Conservation (phyloP, 2,329 filamentous ascomycete species). For the Penicillium sp. region DNA sequence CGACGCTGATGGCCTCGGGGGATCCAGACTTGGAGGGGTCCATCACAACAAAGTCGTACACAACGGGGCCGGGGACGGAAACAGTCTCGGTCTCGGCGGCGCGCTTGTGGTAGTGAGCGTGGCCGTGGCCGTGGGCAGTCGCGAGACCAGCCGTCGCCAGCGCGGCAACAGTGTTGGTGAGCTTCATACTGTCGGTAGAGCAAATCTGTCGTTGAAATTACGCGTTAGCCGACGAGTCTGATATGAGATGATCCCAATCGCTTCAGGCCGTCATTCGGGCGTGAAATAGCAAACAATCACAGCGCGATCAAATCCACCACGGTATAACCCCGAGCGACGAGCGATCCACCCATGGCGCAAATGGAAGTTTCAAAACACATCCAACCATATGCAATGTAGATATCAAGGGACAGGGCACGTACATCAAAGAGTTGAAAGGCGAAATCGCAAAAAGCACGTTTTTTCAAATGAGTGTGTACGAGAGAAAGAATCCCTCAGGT, state of each 20-base stretch:
- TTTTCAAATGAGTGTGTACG: constrained; percentile 43
- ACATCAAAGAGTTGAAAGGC: constrained; percentile 32
- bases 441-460: constrained; percentile 31
- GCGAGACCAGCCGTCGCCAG: constrained; percentile 47
- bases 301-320: not conserved
- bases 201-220: not conserved
- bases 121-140: constrained; percentile 45
- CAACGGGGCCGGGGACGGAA: constrained; percentile 61
- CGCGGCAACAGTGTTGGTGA: constrained; percentile 37
- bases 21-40: constrained; percentile 51
- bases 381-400: not conserved
- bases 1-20: constrained; percentile 27
- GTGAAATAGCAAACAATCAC: not conserved
- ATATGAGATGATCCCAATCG: not conserved
- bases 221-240: not conserved
- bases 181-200: constrained; percentile 39
- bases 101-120: constrained; percentile 46
- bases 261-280: not conserved
- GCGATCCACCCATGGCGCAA: not conserved
- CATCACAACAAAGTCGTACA: constrained; percentile 71
- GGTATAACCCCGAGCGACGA: not conserved
- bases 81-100: constrained; percentile 50
- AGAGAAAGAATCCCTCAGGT: constrained; percentile 44
- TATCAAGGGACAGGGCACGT: constrained; percentile 18
- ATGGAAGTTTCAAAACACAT: not conserved